Conservation (phyloP, 2,329 filamentous ascomycete species). For the Arthrobotrys conoides region DNA sequence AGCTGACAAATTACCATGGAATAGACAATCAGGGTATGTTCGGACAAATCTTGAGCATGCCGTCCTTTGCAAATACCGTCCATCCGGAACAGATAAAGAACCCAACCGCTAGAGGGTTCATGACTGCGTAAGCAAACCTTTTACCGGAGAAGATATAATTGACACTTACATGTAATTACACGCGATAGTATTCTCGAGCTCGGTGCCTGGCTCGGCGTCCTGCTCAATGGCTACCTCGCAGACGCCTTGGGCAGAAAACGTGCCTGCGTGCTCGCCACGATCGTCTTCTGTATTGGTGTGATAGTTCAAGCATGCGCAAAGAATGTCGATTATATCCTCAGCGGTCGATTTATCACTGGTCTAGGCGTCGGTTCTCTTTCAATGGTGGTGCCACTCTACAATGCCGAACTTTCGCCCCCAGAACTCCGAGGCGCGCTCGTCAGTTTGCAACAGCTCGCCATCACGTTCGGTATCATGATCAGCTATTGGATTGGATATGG, state of each 20-base stretch:
- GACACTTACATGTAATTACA: too few relatives aligned
- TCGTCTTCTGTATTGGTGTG: slow-evolving; percentile 79
- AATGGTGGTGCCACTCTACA: slow-evolving; percentile 75
- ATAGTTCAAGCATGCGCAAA: slow-evolving; percentile 77
- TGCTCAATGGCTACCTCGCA: slow-evolving; percentile 80
- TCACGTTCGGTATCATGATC: slow-evolving; percentile 68
- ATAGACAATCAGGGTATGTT: slow-evolving; percentile 61
- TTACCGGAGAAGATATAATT: too few relatives aligned
- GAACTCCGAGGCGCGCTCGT: slow-evolving; percentile 70
- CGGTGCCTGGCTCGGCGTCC: slow-evolving; percentile 81
- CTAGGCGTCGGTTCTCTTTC: slow-evolving; percentile 79
- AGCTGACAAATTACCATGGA: slow-evolving; percentile 66
- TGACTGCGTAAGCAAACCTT: slow-evolving; percentile 42
- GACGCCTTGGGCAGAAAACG: slow-evolving; percentile 79
- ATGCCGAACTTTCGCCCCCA: slow-evolving; percentile 70
- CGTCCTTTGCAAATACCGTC: slow-evolving; percentile 41
- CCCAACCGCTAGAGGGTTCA: slow-evolving; percentile 46
- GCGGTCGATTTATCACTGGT: slow-evolving; percentile 79
- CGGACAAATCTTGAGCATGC: slow-evolving; percentile 34
- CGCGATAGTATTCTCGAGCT: slow-evolving; percentile 74
- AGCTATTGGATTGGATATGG: slow-evolving; percentile 69
- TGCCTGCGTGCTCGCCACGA: slow-evolving; percentile 76
- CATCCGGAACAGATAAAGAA: slow-evolving; percentile 48
- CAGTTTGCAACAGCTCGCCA: slow-evolving; percentile 67
- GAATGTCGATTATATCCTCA: slow-evolving; percentile 74